Base-by-base conservation (phyloP, 1,139 yeast genomes). In the Wickerhamomyces sp. region DNA sequence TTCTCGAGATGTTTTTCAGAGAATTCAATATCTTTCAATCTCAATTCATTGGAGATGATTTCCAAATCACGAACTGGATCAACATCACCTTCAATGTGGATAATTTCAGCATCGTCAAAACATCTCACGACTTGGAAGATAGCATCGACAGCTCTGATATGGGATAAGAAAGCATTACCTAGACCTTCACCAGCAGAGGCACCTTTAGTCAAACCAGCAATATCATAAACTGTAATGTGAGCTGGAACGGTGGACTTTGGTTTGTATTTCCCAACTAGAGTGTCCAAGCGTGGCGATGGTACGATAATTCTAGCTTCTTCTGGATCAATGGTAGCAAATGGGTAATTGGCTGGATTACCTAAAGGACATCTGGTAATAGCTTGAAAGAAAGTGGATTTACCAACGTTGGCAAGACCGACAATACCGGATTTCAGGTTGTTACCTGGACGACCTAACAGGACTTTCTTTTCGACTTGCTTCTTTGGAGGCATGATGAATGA, bases 321-420 rank as follows among this genome's bases (percentile, higher is more conserved):
- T 33, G 98, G 98, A 54, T 91, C 98, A 64, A 91, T 91, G 42
- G 98, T 91, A 39, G 98, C 98, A 59, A 89, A 91, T 25, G 98
- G 98, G 61, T 89, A 91, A 65, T 91, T 91, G 46, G 97, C 98
- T 42, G 98, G 97, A 68, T 89, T 91, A 54, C 98, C 98, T 54
- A 91, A 74, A 38, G 95, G 94, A 57, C 88, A 88, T 67, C 80
- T 78, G 49, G 93, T 83, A 54, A 83, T 80, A 42, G 91, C 91
- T 63, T 83, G 91, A 60, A 75, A 75, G 44, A 75, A 74, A 8
- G 81, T 75, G 0, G 85, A 76, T 49, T 82, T 82, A 16, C 89
- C 91, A 28, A 82, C 87, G 49, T 82, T 82, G 23, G 91, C 89
- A 22, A 82, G 30, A 11, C 97, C 97, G 49, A 91, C 97, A 56